A percentile compares a stretch with the other conserved stretches of the same genome.
These are phyloP conservation scores for Debaryomyces nepalensis DNA, from an alignment of 1,139 yeast genomes.

Conservation along the genomic window DNA sequence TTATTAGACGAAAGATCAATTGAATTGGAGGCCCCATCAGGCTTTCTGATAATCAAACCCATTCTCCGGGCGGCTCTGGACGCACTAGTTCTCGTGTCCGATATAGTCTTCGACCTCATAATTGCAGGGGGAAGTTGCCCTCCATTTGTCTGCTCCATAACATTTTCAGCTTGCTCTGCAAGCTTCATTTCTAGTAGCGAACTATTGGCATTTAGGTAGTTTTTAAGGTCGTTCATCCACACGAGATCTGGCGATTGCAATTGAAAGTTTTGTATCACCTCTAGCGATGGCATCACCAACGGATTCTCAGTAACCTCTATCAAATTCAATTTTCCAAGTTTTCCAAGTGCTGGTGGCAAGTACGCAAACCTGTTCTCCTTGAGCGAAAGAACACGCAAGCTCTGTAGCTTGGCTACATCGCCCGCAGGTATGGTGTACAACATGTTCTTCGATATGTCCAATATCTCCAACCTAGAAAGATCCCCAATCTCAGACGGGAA, in stretches of 20 bases:
- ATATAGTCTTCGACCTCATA: constrained; percentile 55
- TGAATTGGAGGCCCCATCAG: constrained; percentile 24
- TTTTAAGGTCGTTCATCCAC: constrained; percentile 59
- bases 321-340: constrained; percentile 56
- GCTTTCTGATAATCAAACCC: constrained; percentile 65
- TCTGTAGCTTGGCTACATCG: constrained; percentile 43
- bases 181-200: constrained; percentile 28
- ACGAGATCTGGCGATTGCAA: constrained; percentile 50
- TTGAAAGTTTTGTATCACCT: constrained; percentile 38
- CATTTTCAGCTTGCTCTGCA: constrained; percentile 21
- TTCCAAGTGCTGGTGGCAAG: constrained; percentile 60
- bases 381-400: constrained; percentile 62
- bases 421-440: constrained; percentile 47
- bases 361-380: constrained; percentile 63
- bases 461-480: constrained; percentile 57
- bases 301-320: constrained; percentile 78
- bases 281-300: constrained; percentile 54
- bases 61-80: constrained; percentile 63
- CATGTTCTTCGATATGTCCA: constrained; percentile 69
- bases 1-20: constrained; percentile 17
- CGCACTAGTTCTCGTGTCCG: constrained; percentile 64
- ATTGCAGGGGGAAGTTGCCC: constrained; percentile 21
- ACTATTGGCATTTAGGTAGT: constrained; percentile 40
- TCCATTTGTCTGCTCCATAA: constrained; percentile 18
- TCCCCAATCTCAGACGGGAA: constrained; percentile 55